Conservation (phyloP, 805 yeast species). For the Ogataea chonburiensis region DNA sequence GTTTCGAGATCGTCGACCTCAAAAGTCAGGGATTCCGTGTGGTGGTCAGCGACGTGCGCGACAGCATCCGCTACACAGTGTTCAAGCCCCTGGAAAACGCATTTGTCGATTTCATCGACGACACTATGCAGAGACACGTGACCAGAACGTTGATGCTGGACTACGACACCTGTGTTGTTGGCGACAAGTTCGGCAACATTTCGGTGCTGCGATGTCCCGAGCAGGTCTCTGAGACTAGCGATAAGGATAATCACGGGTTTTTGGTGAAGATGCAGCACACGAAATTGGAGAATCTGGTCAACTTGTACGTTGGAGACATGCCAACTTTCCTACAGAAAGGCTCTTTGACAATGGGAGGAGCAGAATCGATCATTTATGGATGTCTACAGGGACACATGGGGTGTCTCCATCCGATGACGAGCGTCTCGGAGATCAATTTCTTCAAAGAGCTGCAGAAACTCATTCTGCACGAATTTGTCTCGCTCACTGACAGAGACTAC, state of each 20-base stretch:
- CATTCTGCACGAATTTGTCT: constrained; percentile 37
- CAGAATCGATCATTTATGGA: constrained; percentile 63
- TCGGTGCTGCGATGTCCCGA: constrained; percentile 63
- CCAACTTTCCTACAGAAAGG: constrained; percentile 60
- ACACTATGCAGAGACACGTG: constrained; percentile 62
- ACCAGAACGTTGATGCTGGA: constrained; percentile 65
- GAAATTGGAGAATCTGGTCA: constrained; percentile 51
- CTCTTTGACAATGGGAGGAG: constrained; percentile 57
- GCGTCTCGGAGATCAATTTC: constrained; percentile 59
- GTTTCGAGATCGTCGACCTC: constrained; percentile 53
- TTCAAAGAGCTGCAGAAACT: constrained; percentile 53
- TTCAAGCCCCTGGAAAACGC: constrained; percentile 47
- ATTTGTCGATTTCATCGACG: constrained; percentile 70
- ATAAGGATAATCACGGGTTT: constrained; percentile 48
- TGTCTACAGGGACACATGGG: constrained; percentile 87
- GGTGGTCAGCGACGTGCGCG: constrained; percentile 68
- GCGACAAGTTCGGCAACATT: constrained; percentile 85
- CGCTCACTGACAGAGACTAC: constrained; percentile 66
- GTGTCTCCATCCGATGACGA: constrained; percentile 61
- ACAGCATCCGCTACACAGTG: constrained; percentile 58
- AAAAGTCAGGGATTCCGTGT: constrained; percentile 56
- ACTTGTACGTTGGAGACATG: constrained; percentile 69
- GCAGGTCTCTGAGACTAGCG: constrained; percentile 46
- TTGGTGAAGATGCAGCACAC: constrained; percentile 39
- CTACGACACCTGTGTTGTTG: constrained; percentile 72